Conservation (phyloP, 495 filamentous ascomycete species). For the Penicillium simplicissimum region DNA sequence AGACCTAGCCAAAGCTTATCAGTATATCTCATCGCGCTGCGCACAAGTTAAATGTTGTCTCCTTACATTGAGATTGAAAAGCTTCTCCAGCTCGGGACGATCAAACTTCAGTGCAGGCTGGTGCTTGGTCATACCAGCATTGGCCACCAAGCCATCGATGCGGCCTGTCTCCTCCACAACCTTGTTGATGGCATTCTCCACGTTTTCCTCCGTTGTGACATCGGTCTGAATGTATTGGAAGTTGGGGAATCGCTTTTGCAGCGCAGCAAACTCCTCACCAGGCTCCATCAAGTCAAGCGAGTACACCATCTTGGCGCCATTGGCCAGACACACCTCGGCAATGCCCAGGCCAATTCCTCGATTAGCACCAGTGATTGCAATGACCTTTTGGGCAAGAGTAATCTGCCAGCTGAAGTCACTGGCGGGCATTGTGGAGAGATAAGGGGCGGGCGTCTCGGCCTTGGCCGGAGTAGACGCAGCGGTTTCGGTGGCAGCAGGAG, state of each 20-base stretch:
- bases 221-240: slow-evolving; percentile 43
- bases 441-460: slow-evolving; percentile 9
- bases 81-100: slow-evolving; percentile 37
- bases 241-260: slow-evolving; percentile 36
- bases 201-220: slow-evolving; percentile 41
- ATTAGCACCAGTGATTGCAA: slow-evolving; percentile 43
- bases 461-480: slow-evolving; percentile 9
- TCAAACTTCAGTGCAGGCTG: slow-evolving; percentile 46
- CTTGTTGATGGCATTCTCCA: slow-evolving; percentile 39
- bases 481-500: slow-evolving; percentile 22
- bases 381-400: slow-evolving; percentile 28
- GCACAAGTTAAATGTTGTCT: background rate
- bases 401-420: slow-evolving; percentile 33
- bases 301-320: slow-evolving; percentile 40
- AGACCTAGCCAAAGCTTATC: slow-evolving; percentile 23
- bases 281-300: slow-evolving; percentile 47
- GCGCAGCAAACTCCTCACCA: slow-evolving; percentile 35
- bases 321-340: slow-evolving; percentile 43
- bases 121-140: slow-evolving; percentile 49
- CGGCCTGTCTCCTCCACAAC: slow-evolving; percentile 38
- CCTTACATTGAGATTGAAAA: slow-evolving; percentile 47
- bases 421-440: slow-evolving; percentile 28
- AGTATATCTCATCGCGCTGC: background rate
- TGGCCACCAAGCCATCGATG: slow-evolving; percentile 40
- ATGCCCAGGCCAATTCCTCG: slow-evolving; percentile 41